Evolutionary conservation across 73 alveolate species (phyloP).

Genomic region (Stentor coeruleus): DNA sequence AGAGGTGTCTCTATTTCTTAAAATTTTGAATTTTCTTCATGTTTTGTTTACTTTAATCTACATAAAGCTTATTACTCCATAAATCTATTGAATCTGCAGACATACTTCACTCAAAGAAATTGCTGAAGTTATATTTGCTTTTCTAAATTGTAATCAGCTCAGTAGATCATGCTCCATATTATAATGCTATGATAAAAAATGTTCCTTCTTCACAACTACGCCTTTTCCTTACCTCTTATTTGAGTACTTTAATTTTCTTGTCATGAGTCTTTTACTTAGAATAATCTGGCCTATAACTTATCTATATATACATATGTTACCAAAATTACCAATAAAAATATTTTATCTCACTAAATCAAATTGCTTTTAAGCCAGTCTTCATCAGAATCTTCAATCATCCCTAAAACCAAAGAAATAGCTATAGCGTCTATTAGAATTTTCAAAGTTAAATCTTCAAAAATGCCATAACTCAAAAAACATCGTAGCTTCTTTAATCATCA

Average conservation of each 20-base stretch:
- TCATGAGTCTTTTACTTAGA: constrained; percentile 82
- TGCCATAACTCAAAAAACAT: constrained; percentile 54
- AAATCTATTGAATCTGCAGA: constrained; percentile 90
- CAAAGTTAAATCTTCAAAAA: constrained; percentile 90
- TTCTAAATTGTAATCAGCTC: constrained; percentile 74
- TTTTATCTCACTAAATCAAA: constrained; percentile 86
- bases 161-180: no score
- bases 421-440: constrained; percentile 93
- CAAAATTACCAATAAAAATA: constrained; percentile 79
- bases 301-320: constrained; percentile 89
- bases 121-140: constrained; percentile 51
- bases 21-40: constrained; percentile 56
- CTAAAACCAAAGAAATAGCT: constrained; percentile 83
- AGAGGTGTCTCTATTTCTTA: constrained; percentile 88
- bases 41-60: constrained; percentile 81
- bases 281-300: no score
- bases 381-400: constrained; percentile 78
- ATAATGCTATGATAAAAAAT: no score
- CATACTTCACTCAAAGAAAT: constrained; percentile 79
- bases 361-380: constrained; percentile 97
- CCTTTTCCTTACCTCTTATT: constrained; percentile 68
- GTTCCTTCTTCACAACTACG: no score
- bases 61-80: constrained; percentile 67
- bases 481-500: constrained; percentile 31
- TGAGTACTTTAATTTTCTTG: constrained; percentile 77